A percentile compares a stretch with the other conserved stretches of the same genome.
Evolutionary conservation across 2,329 filamentous ascomycete species (phyloP).

Genomic region (Calonectria ilicicola): DNA sequence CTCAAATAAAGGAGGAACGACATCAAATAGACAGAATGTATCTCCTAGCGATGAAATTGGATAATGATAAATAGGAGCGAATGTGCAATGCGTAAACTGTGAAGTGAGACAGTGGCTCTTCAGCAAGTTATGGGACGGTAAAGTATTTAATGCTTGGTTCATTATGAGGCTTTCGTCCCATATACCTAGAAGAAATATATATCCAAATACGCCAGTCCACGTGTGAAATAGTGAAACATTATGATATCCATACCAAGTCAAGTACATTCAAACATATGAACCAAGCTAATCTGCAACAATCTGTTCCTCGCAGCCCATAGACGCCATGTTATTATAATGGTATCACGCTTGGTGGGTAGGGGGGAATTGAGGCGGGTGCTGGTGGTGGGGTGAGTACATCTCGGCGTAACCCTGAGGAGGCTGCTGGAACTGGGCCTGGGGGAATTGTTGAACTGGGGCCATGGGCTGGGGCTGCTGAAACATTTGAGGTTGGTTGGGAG

Average conservation of each 20-base stretch:
- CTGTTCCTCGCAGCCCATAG: neutral
- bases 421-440: neutral
- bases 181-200: neutral
- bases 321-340: neutral
- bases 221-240: neutral
- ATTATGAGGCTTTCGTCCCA: neutral
- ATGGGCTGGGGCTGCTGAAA: neutral
- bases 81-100: neutral
- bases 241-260: neutral
- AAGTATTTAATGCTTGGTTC: neutral
- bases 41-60: no score
- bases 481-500: neutral
- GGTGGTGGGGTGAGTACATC: neutral
- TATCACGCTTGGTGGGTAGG: neutral
- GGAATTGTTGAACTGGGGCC: neutral
- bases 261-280: neutral
- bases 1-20: constrained; percentile 35
- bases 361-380: neutral
- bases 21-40: no score
- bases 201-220: neutral
- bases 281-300: neutral
- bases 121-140: neutral
- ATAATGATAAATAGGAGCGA: no score
- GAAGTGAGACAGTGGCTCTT: neutral
- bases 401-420: neutral